Evolutionary conservation across 305 asterid species (phyloP).

Genomic region (Rubia occidens): DNA sequence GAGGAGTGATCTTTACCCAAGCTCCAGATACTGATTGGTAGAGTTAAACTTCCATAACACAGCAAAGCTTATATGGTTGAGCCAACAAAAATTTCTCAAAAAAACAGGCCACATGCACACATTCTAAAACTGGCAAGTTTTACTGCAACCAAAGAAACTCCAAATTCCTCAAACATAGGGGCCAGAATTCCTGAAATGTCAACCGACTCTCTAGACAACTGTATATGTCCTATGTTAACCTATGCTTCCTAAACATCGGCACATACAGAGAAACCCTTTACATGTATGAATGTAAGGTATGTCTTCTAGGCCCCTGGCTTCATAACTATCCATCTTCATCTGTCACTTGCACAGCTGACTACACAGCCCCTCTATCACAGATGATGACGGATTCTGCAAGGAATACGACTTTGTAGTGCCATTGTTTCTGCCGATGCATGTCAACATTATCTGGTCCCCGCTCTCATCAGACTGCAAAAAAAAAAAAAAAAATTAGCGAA

Average conservation of each 20-base stretch:
- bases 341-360: constrained; percentile 59
- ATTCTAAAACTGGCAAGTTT: not conserved
- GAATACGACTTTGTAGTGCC: constrained; percentile 41
- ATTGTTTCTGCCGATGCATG: constrained; percentile 27
- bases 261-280: not conserved
- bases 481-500: not conserved
- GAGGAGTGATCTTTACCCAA: not conserved
- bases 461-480: constrained; percentile 32
- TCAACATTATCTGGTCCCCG: constrained; percentile 28
- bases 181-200: not conserved
- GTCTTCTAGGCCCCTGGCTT: not conserved
- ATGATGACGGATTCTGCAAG: constrained; percentile 33
- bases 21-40: not conserved
- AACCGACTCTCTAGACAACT: not conserved
- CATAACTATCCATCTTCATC: not conserved
- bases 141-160: not conserved
- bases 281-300: not conserved
- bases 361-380: constrained; percentile 68
- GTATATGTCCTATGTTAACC: not conserved
- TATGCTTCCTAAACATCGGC: constrained; percentile 11
- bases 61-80: no score
- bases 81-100: no score
- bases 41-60: no score
- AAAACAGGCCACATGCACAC: not conserved
- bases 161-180: not conserved